Evolutionary conservation across 768 basidiomycete genomes (phyloP).

Genomic region (Xerocomellus dryophilus): DNA sequence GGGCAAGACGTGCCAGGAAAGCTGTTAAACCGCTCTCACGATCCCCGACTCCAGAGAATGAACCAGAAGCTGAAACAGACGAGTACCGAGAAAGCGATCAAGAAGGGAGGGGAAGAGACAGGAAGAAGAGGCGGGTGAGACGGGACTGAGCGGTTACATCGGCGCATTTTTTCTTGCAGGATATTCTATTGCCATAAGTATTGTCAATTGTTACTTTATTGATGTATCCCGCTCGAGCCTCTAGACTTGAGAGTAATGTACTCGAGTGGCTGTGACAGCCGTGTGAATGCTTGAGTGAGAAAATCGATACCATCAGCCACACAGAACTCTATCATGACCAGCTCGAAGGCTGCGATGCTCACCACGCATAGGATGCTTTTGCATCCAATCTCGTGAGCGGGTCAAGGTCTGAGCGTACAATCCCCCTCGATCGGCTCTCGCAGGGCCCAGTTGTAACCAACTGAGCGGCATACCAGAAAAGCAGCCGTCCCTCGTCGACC

Average conservation of each 20-base stretch:
- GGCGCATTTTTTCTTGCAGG: neutral
- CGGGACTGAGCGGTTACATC: neutral
- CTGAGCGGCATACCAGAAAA: conserved; percentile 71
- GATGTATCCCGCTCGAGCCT: neutral
- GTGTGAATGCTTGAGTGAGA: neutral
- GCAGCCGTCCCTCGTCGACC: conserved; percentile 32
- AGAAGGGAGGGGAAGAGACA: conserved; percentile 20
- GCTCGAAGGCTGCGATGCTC: conserved; percentile 70
- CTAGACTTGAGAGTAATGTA: no score
- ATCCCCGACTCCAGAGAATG: conserved; percentile 10
- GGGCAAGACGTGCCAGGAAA: conserved; percentile 1
- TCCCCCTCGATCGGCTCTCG: conserved; percentile 63
- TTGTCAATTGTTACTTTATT: neutral
- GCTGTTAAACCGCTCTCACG: neutral
- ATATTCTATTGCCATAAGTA: neutral
- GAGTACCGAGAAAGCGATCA: conserved; percentile 11
- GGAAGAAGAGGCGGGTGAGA: conserved; percentile 31
- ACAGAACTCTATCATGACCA: conserved; percentile 22
- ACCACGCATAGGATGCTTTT: conserved; percentile 45
- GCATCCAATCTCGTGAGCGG: conserved; percentile 57
- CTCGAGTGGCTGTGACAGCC: no score
- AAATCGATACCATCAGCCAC: no score
- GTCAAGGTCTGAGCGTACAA: conserved; percentile 77
- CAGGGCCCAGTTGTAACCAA: conserved; percentile 55
- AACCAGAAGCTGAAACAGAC: conserved; percentile 4